Evolutionary conservation across 2,329 filamentous ascomycete species (phyloP), one percentile per base, ranked within the genome.

Genomic region (Atkinsonella hypoxylon): DNA sequence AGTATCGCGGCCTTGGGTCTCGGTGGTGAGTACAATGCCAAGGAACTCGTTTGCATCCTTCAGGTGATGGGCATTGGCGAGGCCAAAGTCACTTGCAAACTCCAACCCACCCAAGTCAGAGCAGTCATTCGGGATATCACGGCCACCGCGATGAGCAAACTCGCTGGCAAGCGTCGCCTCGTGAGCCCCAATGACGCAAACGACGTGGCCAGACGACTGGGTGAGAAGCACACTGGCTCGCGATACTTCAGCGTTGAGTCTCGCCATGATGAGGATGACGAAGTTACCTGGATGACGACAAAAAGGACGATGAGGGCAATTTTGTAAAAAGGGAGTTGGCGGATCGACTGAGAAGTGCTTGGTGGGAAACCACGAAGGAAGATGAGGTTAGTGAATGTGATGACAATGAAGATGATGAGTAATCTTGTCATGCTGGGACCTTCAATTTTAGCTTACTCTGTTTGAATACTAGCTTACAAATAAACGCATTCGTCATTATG

Each of bases 171-270:
- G 55, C 71, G 77, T 30, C 70, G 70, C 3, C 69, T 81, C 15
- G 75, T 78, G 47, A 77, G 71, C 53, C 66, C 80, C 45, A 70
- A 73, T 58, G 75, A 79, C 58, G 77, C 76, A 47, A 79, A 78
- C 57, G 76, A 81, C 58, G 77, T 81, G 55, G 76, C 77, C 42
- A 75, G 70, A 59, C 66, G 77, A 30, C 63, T 81, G 13, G 74
- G 76, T 51, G 76, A 80, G 62, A 73, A 65, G 59, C 70, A 74
- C 56, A 59, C 61, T 22, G 53, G 56, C 4, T 65, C 62, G 9
- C 61, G 67, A 7, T 69, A 70, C 58, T 70, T 69, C 45, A 64
- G 59, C 53, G 59, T 64, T 26, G 58, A 61, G 40, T 56, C 57
- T 7, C 62, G 63, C 13, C 51, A 62, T 2, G 59, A 56, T 10